These are phyloP conservation scores for Apiospora aurea DNA, from an alignment of 2,329 filamentous ascomycete species.

Conservation along the genomic window DNA sequence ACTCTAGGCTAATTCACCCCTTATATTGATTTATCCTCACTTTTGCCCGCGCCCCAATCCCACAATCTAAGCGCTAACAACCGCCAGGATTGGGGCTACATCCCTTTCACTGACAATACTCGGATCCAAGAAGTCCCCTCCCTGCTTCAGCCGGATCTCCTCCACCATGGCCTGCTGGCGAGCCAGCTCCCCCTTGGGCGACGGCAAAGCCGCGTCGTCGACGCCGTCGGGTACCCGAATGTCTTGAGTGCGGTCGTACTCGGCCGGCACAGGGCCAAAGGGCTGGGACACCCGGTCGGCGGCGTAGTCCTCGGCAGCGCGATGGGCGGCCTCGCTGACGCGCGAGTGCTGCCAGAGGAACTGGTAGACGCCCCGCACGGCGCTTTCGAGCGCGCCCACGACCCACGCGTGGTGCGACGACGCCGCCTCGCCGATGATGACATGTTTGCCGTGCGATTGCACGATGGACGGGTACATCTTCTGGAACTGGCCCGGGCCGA, in stretches of 20 bases:
- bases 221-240: background rate
- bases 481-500: conserved; percentile 43
- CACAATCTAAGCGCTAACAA: background rate
- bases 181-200: background rate
- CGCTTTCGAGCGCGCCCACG: conserved; percentile 41
- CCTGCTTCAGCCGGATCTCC: conserved; percentile 14
- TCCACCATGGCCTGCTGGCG: conserved; percentile 1
- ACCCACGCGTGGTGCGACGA: conserved; percentile 44
- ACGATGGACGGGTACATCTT: conserved; percentile 38
- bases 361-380: conserved; percentile 26
- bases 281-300: background rate
- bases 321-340: background rate
- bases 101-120: background rate
- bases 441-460: conserved; percentile 34
- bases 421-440: conserved; percentile 42
- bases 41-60: background rate
- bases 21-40: background rate
- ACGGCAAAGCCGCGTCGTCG: background rate
- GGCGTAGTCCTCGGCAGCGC: background rate
- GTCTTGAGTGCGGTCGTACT: background rate
- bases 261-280: background rate
- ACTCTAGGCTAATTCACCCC: background rate
- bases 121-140: background rate
- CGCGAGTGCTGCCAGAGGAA: background rate
- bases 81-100: background rate